Percentiles rank a stretch among this genome's conserved stretches.
These are phyloP conservation scores for Wallacemonas sp. DNA, from an alignment of 208 protist genomes.

Conservation along the genomic window DNA sequence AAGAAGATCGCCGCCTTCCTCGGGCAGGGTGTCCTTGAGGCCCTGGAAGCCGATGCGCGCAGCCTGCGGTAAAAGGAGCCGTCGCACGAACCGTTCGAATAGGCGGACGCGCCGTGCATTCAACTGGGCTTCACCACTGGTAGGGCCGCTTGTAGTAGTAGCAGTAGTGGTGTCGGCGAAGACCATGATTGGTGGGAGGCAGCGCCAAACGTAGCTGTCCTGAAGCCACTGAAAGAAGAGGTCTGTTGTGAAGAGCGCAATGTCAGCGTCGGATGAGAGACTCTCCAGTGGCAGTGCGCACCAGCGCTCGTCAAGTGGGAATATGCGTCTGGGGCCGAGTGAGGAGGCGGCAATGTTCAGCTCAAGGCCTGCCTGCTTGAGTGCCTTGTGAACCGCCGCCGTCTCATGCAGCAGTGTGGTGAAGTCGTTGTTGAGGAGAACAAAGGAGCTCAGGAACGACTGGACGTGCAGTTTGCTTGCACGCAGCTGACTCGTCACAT, in stretches of 20 bases:
- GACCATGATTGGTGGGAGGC: conserved; percentile 34
- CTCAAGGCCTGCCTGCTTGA: conserved; percentile 47
- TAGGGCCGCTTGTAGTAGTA: no score
- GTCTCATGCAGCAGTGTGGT: conserved; percentile 55
- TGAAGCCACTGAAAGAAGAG: conserved; percentile 70
- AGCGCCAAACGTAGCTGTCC: conserved; percentile 64
- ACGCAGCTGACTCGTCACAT: conserved; percentile 38
- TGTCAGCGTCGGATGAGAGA: conserved; percentile 34
- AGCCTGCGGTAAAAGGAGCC: conserved; percentile 32
- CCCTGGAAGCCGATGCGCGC: conserved; percentile 31
- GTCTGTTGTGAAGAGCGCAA: conserved; percentile 37
- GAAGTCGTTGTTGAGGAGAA: conserved; percentile 49
- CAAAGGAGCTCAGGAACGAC: conserved; percentile 51
- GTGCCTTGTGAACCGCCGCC: conserved; percentile 51
- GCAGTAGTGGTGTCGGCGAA: conserved; percentile 26
- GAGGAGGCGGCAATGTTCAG: conserved; percentile 45
- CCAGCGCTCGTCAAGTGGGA: conserved; percentile 35
- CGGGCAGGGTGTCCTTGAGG: conserved; percentile 22
- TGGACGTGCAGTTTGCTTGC: conserved; percentile 30
- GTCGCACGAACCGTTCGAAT: conserved; percentile 47
- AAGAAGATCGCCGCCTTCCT: conserved; percentile 41
- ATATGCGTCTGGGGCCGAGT: conserved; percentile 43
- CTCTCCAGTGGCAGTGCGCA: conserved; percentile 38
- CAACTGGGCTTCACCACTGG: neutral
- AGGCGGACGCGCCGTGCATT: conserved; percentile 24